Conservation (phyloP, 2,329 filamentous ascomycete species). For the Gnomoniopsis smithogilvyi region DNA sequence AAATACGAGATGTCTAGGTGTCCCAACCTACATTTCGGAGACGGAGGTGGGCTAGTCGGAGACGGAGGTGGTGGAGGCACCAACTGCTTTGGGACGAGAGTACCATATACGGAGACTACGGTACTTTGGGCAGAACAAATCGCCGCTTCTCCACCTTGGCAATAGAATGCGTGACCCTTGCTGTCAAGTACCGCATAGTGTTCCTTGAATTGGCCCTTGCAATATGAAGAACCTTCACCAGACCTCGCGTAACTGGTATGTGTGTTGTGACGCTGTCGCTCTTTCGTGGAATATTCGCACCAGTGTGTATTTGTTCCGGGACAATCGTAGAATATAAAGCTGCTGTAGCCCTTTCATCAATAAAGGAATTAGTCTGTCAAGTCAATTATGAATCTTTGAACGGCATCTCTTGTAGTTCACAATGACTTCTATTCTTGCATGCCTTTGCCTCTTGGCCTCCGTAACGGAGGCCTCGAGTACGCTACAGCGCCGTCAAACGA, state of each 20-base stretch:
- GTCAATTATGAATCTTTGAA: neutral
- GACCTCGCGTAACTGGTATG: neutral
- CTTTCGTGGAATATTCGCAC: conserved; percentile 3
- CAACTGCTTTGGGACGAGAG: too few relatives aligned
- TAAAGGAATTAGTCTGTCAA: neutral
- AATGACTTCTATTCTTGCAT: neutral
- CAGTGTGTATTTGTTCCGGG: neutral
- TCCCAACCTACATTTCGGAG: neutral
- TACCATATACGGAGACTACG: too few relatives aligned
- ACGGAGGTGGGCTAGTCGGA: neutral
- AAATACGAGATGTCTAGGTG: neutral
- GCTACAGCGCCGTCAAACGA: conserved; percentile 3
- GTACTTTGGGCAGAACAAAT: too few relatives aligned
- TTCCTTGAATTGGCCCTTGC: too few relatives aligned
- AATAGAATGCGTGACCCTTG: too few relatives aligned
- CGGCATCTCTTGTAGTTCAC: neutral
- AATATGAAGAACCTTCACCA: neutral
- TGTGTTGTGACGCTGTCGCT: neutral
- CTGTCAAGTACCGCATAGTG: too few relatives aligned
- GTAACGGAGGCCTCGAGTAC: neutral
- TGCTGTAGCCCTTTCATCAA: neutral
- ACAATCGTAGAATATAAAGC: neutral
- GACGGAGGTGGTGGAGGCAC: too few relatives aligned
- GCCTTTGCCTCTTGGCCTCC: conserved; percentile 3
- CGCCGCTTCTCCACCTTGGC: too few relatives aligned